These are phyloP conservation scores for Moesziomyces sp. DNA, from an alignment of 1,284 basidiomycete species.

Conservation along the genomic window DNA sequence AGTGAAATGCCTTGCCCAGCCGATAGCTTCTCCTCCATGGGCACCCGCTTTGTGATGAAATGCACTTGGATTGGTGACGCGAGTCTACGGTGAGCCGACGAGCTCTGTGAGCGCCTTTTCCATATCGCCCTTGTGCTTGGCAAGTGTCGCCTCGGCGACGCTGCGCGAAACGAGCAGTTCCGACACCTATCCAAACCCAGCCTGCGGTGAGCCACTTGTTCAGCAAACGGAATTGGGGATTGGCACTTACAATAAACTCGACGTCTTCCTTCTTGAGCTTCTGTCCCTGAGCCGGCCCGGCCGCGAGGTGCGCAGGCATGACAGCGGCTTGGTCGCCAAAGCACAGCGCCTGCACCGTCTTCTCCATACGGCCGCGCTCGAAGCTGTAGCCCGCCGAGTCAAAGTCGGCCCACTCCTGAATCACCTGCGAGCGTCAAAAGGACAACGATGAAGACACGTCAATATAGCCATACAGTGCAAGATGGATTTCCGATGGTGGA, in stretches of 20 bases:
- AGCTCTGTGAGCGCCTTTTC: conserved; percentile 38
- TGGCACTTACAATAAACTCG: conserved; percentile 50
- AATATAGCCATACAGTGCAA: neutral
- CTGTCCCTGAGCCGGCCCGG: conserved; percentile 40
- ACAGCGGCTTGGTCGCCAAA: conserved; percentile 51
- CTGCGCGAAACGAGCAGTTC: conserved; percentile 44
- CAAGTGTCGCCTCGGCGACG: conserved; percentile 48
- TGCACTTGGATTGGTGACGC: neutral
- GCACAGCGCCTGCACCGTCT: conserved; percentile 55
- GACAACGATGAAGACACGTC: neutral
- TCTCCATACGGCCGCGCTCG: conserved; percentile 62
- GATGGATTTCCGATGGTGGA: too few species aligned
- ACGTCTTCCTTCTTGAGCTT: conserved; percentile 61
- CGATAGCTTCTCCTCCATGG: neutral
- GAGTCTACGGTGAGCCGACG: conserved; percentile 19
- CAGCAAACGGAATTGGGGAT: neutral
- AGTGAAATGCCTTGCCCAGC: neutral
- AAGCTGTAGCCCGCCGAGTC: conserved; percentile 61
- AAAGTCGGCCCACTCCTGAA: conserved; percentile 64
- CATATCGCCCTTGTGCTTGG: conserved; percentile 47
- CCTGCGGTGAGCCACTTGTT: neutral
- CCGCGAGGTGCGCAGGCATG: conserved; percentile 33
- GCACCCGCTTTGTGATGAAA: neutral
- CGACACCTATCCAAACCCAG: conserved; percentile 5
- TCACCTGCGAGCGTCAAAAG: conserved; percentile 38